A percentile compares a stretch with the other conserved stretches of the same genome.
These are phyloP conservation scores for Cardiospermum halicacabum DNA, from an alignment of 345 rosid species.

Conservation along the genomic window DNA sequence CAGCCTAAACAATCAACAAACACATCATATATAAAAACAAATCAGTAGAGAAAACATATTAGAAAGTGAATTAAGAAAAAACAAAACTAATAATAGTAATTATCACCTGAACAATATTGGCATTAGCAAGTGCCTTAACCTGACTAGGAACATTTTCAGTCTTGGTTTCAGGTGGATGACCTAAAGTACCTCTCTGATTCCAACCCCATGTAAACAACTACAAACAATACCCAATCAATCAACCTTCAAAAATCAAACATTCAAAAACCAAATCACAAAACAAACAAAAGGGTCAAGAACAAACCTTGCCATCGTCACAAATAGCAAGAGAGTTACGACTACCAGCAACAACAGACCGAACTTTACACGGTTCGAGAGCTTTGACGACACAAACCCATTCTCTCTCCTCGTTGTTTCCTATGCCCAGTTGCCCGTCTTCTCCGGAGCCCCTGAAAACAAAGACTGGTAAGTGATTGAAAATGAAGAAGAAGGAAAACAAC, in stretches of 20 bases:
- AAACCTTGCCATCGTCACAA: slow-evolving; percentile 96
- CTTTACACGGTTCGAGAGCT: slow-evolving; percentile 59
- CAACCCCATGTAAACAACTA: slow-evolving; percentile 99
- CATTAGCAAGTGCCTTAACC: slow-evolving; percentile 66
- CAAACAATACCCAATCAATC: not conserved
- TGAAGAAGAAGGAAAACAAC: too few relatives aligned
- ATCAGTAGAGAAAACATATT: not conserved
- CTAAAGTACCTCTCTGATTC: slow-evolving; percentile 99
- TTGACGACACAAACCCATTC: slow-evolving; percentile 69
- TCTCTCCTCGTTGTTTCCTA: slow-evolving; percentile 75
- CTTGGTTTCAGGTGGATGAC: slow-evolving; percentile 88
- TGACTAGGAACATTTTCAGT: slow-evolving; percentile 84
- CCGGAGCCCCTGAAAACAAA: slow-evolving; percentile 76
- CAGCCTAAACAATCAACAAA: slow-evolving; percentile 53
- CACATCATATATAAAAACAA: not conserved
- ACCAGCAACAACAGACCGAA: slow-evolving; percentile 90
- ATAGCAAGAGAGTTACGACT: slow-evolving; percentile 99
- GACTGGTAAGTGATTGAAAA: too few relatives aligned
- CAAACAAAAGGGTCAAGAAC: not conserved
- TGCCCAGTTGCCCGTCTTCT: slow-evolving; percentile 95
- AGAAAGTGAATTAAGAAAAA: not conserved
- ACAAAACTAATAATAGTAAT: too few relatives aligned
- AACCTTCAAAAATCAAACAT: slow-evolving; percentile 2
- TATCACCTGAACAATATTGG: slow-evolving; percentile 92
- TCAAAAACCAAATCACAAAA: not conserved